Base-by-base conservation (phyloP, 2,329 filamentous ascomycete species). In the Gliomastix tumulicola region DNA sequence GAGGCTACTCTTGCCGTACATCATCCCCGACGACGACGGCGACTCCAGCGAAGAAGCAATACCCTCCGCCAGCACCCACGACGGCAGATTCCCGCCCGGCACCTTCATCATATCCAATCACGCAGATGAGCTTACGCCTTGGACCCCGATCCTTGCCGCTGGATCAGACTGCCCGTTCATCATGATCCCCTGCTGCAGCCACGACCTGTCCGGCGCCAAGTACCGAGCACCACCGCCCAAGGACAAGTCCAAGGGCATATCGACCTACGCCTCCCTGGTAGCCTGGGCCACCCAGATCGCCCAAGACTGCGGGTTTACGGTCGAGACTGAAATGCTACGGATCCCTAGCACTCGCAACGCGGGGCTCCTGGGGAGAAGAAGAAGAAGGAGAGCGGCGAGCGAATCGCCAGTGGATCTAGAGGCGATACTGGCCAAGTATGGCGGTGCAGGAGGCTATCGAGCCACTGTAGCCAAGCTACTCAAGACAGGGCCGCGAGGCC, bases 91-190 rank as follows among this genome's bases (percentile, higher is more conserved):
- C 51, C 69, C 77, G 1, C 55, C 59, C 13, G 78, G 79, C 20
- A 94, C 88, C 0, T 98, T 98, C 59, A 88, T 98, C 49, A 84
- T 98, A 44, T 94, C 88, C 34, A 98, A 98, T 54, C 92, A 98
- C 57, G 90, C 90, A 10, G 92, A 98, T 55, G 89, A 98, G 62
- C 73, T 98, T 12, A 98, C 92, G 0, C 79, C 87, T 1, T 98
- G 92, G 92, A 97, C 92, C 0, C 92, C 92, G 0, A 73, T 97
- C 15, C 75, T 98, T 28, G 89, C 87, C 2, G 76, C 78, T 7
- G 65, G 88, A 3, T 88, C 83, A 1, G 63, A 75, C 3, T 84
- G 83, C 10, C 84, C 88, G 0, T 98, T 96, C 58, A 78, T 98
- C 43, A 84, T 86, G 48, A 95, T 98, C 31, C 92, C 92, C 2